These are phyloP conservation scores for Elaeagnus macrophylla DNA, from an alignment of 306 rosid genomes.

Conservation along the genomic window DNA sequence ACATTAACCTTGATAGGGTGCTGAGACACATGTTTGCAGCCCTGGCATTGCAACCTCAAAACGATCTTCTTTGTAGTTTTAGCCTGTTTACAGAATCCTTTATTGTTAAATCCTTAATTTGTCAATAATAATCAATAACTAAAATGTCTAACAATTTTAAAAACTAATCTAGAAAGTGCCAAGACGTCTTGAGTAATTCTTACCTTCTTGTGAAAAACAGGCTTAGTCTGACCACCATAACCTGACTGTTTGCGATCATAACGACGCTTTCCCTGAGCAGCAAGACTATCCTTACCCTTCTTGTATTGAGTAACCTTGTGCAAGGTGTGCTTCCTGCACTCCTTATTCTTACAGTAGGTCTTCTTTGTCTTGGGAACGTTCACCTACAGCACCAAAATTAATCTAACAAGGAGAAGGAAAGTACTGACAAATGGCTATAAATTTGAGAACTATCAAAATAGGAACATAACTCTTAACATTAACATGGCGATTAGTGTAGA, in stretches of 20 bases:
- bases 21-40: constrained; percentile 42
- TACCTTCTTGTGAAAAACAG: constrained; percentile 44
- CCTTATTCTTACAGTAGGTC: constrained; percentile 41
- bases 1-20: constrained; percentile 39
- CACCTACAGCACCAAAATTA: constrained; percentile 17
- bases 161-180: background rate
- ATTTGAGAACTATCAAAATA: too few species aligned
- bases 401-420: too few species aligned
- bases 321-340: constrained; percentile 46
- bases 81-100: constrained; percentile 18
- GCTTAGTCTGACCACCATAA: constrained; percentile 46
- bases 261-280: constrained; percentile 44
- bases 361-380: constrained; percentile 42
- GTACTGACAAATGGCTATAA: too few species aligned
- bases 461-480: too few species aligned
- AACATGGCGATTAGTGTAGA: too few species aligned
- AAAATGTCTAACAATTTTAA: background rate
- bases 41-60: constrained; percentile 41
- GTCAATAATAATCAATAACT: background rate
- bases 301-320: constrained; percentile 46
- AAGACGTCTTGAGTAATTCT: background rate
- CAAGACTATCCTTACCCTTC: constrained; percentile 43
- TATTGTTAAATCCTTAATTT: background rate
- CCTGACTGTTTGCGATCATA: constrained; percentile 47
- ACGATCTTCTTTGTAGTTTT: constrained; percentile 46